These are phyloP conservation scores for Boletellus deceptivus DNA, from an alignment of 1,284 basidiomycete genomes.

Conservation along the genomic window DNA sequence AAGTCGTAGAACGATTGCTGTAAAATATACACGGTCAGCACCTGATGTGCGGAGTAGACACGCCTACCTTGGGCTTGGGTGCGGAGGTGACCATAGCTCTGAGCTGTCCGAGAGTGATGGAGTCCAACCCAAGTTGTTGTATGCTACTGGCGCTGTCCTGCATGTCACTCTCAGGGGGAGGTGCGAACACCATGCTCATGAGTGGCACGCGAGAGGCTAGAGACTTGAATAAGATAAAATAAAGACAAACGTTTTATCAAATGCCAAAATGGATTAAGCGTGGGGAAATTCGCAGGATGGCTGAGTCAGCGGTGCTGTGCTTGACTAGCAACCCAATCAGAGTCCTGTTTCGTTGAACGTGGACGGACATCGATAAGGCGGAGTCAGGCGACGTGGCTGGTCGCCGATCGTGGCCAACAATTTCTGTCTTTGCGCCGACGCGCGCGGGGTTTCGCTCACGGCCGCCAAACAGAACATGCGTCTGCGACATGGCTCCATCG, in stretches of 20 bases:
- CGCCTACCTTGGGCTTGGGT: constrained; percentile 72
- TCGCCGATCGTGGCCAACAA: constrained; percentile 26
- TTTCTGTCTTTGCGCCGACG: neutral
- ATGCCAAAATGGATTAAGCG: neutral
- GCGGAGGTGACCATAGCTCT: constrained; percentile 68
- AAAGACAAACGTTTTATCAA: constrained; percentile 13
- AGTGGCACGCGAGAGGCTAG: constrained; percentile 16
- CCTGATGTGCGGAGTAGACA: constrained; percentile 10
- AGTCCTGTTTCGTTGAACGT: constrained; percentile 7
- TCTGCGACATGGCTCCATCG: constrained; percentile 2
- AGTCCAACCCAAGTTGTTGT: constrained; percentile 50
- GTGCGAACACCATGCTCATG: constrained; percentile 31
- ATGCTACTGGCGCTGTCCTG: constrained; percentile 22
- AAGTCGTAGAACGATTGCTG: constrained; percentile 88
- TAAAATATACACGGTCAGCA: constrained; percentile 22
- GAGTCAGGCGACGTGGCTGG: constrained; percentile 13
- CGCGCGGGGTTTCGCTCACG: neutral
- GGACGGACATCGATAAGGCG: constrained; percentile 19
- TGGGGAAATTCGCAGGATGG: constrained; percentile 4
- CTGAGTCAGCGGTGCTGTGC: constrained; percentile 10
- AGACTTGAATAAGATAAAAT: constrained; percentile 29
- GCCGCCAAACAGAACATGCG: constrained; percentile 15
- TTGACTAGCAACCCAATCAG: constrained; percentile 11
- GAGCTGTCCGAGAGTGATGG: constrained; percentile 80
- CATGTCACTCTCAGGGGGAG: constrained; percentile 25